Base-by-base conservation (phyloP, 352 stramenopile genomes). In the Phytophthora nicotianae region DNA sequence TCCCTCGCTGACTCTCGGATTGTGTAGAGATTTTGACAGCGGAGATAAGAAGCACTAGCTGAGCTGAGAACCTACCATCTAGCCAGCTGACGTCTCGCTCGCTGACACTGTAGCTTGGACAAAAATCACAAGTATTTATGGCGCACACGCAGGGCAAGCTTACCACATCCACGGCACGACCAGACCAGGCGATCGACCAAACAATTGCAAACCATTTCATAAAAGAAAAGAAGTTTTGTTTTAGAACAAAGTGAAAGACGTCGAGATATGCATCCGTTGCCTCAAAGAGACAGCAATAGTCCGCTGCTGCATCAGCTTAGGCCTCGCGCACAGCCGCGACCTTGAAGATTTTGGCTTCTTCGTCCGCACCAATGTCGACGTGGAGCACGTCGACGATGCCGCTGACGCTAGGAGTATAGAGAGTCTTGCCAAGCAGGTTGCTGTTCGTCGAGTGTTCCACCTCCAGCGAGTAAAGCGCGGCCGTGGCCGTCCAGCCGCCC, bases 401-500 rank as follows among this genome's bases (percentile, higher is more conserved):
- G 50, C 65, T 75, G 41, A 89, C 82, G 20, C 64, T 58, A 50
- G 84, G 84, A 47, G 68, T 83, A 67, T 84, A 93, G 29, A 69
- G 58, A 19, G 80, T 72, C 56, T 77, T 74, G 20, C 58, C 60
- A 24, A 81, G 50, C 49, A 68, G 41, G 13, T 61, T 64, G 16
- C 23, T 65, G 13, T 65, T 65, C 4, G 45, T 69, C 1, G 54
- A 65, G 24, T 79, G 64, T 50, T 87, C 72, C 5, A 90, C 83
- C 26, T 90, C 61, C 11, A 95, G 47, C 33, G 79, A 78, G 50
- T 73, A 68, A 16, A 95, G 64, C 46, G 82, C 70, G 7, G 83
- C 84, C 29, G 84, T 68, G 4, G 81, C 82, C 42, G 73, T 90
- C 80, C 79, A 93, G 32, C 72, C 69, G 55, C 74, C 86, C 86